A percentile compares a stretch with the other conserved stretches of the same genome.
Evolutionary conservation across 441 rosid genomes (phyloP).

Genomic region (Adansonia grandidieri): DNA sequence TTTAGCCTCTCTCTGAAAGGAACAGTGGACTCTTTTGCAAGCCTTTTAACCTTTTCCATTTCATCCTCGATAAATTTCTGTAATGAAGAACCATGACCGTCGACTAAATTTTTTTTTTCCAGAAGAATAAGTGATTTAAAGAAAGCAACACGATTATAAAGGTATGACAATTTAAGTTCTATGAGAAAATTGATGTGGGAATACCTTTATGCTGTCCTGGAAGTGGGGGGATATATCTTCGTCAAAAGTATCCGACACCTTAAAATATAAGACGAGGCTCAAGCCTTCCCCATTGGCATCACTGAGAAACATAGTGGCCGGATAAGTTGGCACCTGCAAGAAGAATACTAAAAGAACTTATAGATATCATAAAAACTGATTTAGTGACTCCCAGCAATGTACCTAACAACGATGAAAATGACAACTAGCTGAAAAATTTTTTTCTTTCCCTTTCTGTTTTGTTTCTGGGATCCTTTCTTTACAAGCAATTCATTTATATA

Average conservation of each 20-base stretch:
- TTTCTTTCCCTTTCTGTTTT: neutral
- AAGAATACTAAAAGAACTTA: conserved; percentile 18
- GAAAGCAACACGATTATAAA: no score
- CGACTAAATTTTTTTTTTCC: neutral
- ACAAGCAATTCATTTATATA: neutral
- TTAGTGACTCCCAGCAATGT: neutral
- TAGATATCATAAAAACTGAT: conserved; percentile 7
- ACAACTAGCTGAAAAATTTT: no score
- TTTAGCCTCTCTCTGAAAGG: conserved; percentile 93
- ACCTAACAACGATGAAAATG: neutral
- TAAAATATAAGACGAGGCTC: conserved; percentile 92
- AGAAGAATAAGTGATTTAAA: no score
- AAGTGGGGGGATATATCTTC: conserved; percentile 64
- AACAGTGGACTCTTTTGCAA: conserved; percentile 68
- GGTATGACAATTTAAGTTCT: neutral
- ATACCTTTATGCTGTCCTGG: conserved; percentile 77
- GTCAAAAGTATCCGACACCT: conserved; percentile 65
- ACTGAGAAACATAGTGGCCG: conserved; percentile 86
- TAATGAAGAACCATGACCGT: neutral
- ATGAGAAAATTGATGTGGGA: neutral
- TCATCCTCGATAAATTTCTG: conserved; percentile 90
- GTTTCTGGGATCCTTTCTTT: conserved; percentile 14
- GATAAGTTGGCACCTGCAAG: conserved; percentile 87
- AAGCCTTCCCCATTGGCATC: conserved; percentile 92
- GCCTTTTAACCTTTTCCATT: conserved; percentile 85